Evolutionary conservation across 2,329 filamentous ascomycete genomes (phyloP).

Genomic region (Metarhizium rileyi): DNA sequence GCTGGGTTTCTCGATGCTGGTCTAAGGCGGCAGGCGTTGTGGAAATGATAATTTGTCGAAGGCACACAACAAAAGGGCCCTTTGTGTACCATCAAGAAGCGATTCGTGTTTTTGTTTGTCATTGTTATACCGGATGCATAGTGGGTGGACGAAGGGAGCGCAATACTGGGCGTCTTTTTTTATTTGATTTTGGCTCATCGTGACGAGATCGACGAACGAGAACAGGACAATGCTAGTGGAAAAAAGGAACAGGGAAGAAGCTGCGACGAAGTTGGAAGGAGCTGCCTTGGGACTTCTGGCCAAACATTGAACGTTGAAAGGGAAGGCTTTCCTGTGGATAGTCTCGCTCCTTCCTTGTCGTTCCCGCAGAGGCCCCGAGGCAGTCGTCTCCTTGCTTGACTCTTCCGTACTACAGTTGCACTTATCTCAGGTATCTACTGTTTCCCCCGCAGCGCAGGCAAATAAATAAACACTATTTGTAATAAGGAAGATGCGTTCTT

Average conservation of each 20-base stretch:
- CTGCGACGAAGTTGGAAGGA: too few species aligned
- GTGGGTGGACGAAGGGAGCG: not conserved
- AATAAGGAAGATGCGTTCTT: too few species aligned
- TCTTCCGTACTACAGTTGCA: too few species aligned
- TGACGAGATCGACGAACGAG: not conserved
- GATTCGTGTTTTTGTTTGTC: not conserved
- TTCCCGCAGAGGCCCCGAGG: not conserved
- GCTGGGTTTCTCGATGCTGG: slow-evolving; percentile 1
- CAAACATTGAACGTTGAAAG: not conserved
- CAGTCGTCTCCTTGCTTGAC: not conserved
- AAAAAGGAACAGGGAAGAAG: not conserved
- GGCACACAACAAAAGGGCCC: not conserved
- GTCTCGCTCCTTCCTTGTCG: not conserved
- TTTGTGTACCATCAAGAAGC: slow-evolving; percentile 6
- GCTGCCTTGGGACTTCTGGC: not conserved
- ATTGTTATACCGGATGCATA: not conserved
- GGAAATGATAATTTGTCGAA: not conserved
- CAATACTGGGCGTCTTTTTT: not conserved
- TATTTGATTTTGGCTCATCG: not conserved
- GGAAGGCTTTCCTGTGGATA: not conserved
- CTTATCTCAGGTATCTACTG: too few species aligned
- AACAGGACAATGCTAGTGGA: not conserved
- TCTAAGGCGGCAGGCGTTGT: slow-evolving; percentile 6
- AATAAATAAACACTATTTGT: too few species aligned
- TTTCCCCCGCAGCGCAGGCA: too few species aligned